Evolutionary conservation across 306 rosid species (phyloP), one percentile per base, ranked within the genome.

Genomic region (Vigna radiata): DNA sequence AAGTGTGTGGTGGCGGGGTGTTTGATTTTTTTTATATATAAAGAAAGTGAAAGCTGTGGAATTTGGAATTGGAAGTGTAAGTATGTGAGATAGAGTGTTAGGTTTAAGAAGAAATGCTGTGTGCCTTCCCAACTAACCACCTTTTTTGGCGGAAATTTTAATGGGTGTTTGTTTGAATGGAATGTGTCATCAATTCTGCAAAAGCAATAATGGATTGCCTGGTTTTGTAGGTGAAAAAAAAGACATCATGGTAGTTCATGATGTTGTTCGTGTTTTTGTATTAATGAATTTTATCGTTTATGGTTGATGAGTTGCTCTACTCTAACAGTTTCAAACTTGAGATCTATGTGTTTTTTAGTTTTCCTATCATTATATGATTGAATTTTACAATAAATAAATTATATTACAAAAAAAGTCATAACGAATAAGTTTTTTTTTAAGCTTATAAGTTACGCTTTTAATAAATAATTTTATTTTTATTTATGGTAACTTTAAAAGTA

Each of bases 71-170:
- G 4, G 5, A 63, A 63, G 68, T 63, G 68, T 33, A 10, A 3
- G 43, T 29, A 18, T 60, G 19, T 9, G 16, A 8, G 0, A 16
- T 1, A 36, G 68, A 0, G 53, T 48, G 76, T 41, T 52, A 33
- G 76, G 16, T 70, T 52, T 52, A 14, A 29, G 46, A 69, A 36
- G 68, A 16, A 18, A 0, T 33, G 25, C 46, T 0, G n/a, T 63
- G 44, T 64, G 2, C 2, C 27, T 36, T 64, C 48, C 71, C 71
- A 75, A 31, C 79, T 17, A 64, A 47, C 68, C 70, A 27, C 62
- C 69, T 49, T 15, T 65, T 62, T 75, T 10, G 56, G 79, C 58
- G 79, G 37, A 75, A 48, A 12, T 3, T 75, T 47, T 13, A 27
- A 48, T 48, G 50, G 50, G 39, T 62, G 23, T 62, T 60, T 61